Conservation (phyloP, 164 flowering plant species). For the Magnolia officinalis region DNA sequence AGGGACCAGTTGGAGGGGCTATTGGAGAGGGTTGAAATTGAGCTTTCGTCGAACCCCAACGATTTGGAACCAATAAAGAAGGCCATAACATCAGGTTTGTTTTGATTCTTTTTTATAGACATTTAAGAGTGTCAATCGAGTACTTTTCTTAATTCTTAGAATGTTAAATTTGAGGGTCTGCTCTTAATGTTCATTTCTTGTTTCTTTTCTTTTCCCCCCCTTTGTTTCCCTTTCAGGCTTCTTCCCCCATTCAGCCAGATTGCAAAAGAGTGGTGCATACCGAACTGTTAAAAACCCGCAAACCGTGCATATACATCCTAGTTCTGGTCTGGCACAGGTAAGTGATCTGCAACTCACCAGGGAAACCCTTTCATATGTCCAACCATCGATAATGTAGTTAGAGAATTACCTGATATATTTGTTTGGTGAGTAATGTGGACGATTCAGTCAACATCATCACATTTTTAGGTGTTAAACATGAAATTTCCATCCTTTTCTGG, state of each 20-base stretch:
- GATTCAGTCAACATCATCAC: too few species aligned
- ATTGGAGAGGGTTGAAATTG: conserved; percentile 89
- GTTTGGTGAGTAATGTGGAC: too few species aligned
- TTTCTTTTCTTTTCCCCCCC: conserved; percentile 7
- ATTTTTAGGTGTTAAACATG: too few species aligned
- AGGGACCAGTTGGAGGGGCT: conserved; percentile 93
- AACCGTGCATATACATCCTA: conserved; percentile 90
- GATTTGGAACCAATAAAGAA: conserved; percentile 80
- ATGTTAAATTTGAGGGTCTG: background rate
- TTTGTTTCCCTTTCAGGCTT: conserved; percentile 44
- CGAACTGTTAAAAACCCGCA: conserved; percentile 89
- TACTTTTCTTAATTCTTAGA: background rate
- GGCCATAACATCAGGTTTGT: conserved; percentile 75
- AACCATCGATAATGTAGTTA: background rate
- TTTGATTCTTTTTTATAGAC: background rate
- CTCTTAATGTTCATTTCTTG: background rate
- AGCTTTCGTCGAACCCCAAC: conserved; percentile 46
- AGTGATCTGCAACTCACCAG: background rate
- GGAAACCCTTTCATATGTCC: background rate
- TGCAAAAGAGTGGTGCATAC: conserved; percentile 88
- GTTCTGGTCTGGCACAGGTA: conserved; percentile 91
- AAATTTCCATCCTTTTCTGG: too few species aligned
- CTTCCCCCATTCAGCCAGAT: conserved; percentile 81
- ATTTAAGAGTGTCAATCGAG: background rate
- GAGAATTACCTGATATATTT: too few species aligned